phyloP scores from a whole-genome alignment of 1,284 basidiomycete species.

The Uromyces viciae-fabae region DNA sequence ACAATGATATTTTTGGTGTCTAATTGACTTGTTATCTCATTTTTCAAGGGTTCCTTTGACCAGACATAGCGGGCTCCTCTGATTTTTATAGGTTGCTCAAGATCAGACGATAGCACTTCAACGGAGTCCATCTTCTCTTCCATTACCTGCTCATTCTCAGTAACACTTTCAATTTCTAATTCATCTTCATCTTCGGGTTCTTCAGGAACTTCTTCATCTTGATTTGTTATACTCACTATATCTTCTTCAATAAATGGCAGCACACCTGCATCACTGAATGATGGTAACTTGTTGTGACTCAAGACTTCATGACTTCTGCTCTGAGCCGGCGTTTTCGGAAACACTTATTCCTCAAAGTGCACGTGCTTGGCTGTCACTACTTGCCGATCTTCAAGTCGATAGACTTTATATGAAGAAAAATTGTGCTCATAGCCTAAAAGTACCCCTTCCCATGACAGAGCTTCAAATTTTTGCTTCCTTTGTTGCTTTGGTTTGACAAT shows the following conservation, averaged over 20 bases:
- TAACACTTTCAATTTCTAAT: too few species aligned
- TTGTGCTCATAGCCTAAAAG: too few species aligned
- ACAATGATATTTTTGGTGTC: neutral
- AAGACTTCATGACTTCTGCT: neutral
- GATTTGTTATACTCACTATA: neutral
- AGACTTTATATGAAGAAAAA: too few species aligned
- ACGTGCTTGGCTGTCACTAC: neutral
- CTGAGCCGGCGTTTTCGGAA: neutral
- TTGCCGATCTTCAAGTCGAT: neutral
- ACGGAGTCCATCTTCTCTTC: too few species aligned
- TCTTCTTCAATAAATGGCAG: neutral
- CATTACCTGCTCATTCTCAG: too few species aligned
- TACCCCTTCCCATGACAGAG: too few species aligned
- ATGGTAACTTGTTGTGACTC: neutral
- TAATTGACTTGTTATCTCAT: neutral
- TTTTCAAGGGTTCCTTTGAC: neutral
- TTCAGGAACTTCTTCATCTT: neutral
- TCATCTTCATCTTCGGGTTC: neutral
- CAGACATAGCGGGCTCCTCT: neutral
- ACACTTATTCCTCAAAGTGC: neutral
- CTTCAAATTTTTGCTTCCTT: too few species aligned
- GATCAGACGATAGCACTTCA: too few species aligned
- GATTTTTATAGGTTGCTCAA: too few species aligned
- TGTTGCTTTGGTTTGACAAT: too few species aligned
- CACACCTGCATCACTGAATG: neutral